These are phyloP conservation scores for Hirschfeldia incana DNA, from an alignment of 345 rosid species.

Conservation along the genomic window DNA sequence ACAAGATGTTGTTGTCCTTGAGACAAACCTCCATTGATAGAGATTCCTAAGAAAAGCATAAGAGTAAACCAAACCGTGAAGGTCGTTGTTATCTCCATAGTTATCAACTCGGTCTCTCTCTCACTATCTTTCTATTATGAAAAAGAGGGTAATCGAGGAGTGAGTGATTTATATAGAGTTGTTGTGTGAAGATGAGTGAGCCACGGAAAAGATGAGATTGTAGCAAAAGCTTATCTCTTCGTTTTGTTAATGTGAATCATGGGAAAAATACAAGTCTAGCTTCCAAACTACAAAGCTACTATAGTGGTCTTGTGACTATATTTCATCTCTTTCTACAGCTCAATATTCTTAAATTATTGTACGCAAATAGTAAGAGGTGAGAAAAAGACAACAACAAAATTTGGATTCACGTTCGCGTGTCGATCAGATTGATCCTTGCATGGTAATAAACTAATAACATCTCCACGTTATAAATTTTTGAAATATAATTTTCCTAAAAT, in stretches of 20 bases:
- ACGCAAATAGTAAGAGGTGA: constrained; percentile 31
- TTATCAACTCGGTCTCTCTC: constrained; percentile 20
- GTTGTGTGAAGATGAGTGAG: constrained; percentile 29
- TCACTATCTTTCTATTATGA: neutral
- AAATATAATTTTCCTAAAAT: neutral
- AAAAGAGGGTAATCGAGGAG: neutral
- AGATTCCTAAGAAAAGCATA: constrained; percentile 25
- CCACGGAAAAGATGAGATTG: constrained; percentile 30
- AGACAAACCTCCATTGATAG: constrained; percentile 4
- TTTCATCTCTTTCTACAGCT: constrained; percentile 29
- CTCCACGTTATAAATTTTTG: neutral
- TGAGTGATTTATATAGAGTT: constrained; percentile 6
- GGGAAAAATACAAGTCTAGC: constrained; percentile 34
- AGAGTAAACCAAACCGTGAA: constrained; percentile 25
- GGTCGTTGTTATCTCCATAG: constrained; percentile 31
- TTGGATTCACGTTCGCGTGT: constrained; percentile 35
- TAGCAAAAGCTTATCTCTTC: constrained; percentile 34
- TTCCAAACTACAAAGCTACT: constrained; percentile 33
- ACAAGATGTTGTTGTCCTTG: constrained; percentile 21
- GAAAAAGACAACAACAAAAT: constrained; percentile 25
- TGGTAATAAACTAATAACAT: neutral
- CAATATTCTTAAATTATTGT: constrained; percentile 26
- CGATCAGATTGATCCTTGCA: constrained; percentile 24
- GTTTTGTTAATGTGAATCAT: constrained; percentile 32
- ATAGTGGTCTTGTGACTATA: constrained; percentile 30